These are phyloP conservation scores for Puccinia triticina DNA, from an alignment of 1,284 basidiomycete species.

Conservation along the genomic window DNA sequence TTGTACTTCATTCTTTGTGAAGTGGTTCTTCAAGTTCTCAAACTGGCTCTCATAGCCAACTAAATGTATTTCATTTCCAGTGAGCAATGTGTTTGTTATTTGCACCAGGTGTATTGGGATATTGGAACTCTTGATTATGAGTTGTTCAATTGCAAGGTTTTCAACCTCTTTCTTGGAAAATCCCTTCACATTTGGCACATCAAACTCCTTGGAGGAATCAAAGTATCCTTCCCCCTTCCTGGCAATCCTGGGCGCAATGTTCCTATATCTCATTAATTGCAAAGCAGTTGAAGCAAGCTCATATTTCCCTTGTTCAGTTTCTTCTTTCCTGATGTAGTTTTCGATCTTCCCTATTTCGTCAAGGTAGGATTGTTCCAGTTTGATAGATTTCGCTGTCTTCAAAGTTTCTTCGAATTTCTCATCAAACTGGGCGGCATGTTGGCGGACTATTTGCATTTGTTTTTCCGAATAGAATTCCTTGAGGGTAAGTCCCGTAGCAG, in stretches of 20 bases:
- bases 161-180: background rate
- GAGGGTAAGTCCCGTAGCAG: background rate
- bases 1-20: background rate
- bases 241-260: background rate
- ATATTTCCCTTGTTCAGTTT: background rate
- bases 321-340: background rate
- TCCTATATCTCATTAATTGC: background rate
- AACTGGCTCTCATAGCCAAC: background rate
- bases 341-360: background rate
- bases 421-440: background rate
- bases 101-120: background rate
- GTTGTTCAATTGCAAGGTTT: background rate
- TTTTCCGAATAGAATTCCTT: background rate
- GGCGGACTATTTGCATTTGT: background rate
- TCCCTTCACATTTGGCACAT: background rate
- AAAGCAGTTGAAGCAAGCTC: background rate
- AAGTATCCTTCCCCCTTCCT: background rate
- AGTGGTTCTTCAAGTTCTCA: background rate
- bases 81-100: background rate
- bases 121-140: background rate
- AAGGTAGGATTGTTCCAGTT: background rate
- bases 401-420: background rate
- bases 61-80: background rate
- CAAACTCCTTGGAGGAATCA: background rate
- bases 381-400: background rate